A percentile compares a stretch with the other conserved stretches of the same genome.
phyloP scores from a whole-genome alignment of 305 asterid species.

The Solanum hybrid region DNA sequence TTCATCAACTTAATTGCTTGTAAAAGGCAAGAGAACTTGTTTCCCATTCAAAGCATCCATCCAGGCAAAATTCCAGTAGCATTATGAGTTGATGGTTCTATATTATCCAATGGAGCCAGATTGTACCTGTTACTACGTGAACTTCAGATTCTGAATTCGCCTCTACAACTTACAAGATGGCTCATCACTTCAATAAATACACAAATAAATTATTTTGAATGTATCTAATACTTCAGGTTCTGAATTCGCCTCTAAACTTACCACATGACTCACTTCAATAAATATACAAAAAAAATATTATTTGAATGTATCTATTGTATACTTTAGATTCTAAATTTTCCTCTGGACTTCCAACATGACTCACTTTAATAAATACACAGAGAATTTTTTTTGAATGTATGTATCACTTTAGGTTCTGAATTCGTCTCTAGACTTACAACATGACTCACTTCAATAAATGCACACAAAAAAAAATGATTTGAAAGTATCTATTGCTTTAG shows the following conservation, averaged over 20 bases:
- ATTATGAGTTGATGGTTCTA: conserved; percentile 13
- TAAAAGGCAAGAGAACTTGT: neutral
- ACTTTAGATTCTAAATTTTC: neutral
- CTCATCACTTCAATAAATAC: neutral
- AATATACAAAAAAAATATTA: neutral
- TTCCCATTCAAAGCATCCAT: conserved; percentile 25
- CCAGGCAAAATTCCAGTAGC: conserved; percentile 28
- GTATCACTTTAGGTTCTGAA: neutral
- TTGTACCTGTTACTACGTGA: conserved; percentile 2
- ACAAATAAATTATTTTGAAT: neutral
- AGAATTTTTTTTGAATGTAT: neutral
- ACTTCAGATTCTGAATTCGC: neutral
- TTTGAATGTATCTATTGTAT: no score
- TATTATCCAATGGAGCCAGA: conserved; percentile 7
- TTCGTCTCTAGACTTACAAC: neutral
- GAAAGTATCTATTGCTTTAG: neutral
- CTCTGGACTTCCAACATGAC: neutral
- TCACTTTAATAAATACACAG: neutral
- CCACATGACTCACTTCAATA: neutral
- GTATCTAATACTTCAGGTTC: neutral
- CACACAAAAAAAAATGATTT: no score
- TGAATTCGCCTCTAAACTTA: no score
- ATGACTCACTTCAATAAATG: neutral
- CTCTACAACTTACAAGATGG: neutral
- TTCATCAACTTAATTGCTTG: neutral